Evolutionary conservation across 306 rosid genomes (phyloP).

Genomic region (Inga leiocalycina): DNA sequence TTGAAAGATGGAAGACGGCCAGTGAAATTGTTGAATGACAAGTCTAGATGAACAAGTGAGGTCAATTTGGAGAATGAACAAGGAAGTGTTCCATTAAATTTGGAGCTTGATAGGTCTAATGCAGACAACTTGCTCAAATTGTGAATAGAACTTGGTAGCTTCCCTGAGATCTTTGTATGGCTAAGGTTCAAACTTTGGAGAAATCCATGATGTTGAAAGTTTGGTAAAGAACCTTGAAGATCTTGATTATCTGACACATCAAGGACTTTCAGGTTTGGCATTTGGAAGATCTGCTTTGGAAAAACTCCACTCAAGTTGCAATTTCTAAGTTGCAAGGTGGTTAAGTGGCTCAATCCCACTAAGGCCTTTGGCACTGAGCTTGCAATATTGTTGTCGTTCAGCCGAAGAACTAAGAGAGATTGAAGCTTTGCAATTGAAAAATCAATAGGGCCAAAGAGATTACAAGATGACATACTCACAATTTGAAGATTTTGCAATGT

Average conservation of each 20-base stretch:
- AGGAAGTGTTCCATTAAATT: slow-evolving; percentile 41
- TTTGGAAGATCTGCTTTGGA: slow-evolving; percentile 38
- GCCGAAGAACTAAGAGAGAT: not conserved
- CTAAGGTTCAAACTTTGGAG: slow-evolving; percentile 3
- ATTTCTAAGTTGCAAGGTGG: not conserved
- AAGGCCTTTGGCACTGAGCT: slow-evolving; percentile 35
- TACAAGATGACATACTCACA: slow-evolving; percentile 43
- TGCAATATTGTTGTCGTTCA: slow-evolving; percentile 29
- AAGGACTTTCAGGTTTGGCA: slow-evolving; percentile 30
- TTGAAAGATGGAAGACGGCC: slow-evolving; percentile 48
- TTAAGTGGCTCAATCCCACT: slow-evolving; percentile 29
- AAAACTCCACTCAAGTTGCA: slow-evolving; percentile 33
- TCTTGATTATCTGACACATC: slow-evolving; percentile 32
- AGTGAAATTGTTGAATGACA: slow-evolving; percentile 38
- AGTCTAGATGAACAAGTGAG: slow-evolving; percentile 35
- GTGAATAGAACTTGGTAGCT: slow-evolving; percentile 18
- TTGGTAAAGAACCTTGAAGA: slow-evolving; percentile 41
- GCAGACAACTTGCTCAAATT: slow-evolving; percentile 32
- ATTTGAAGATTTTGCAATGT: slow-evolving; percentile 14
- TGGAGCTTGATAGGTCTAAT: slow-evolving; percentile 35
- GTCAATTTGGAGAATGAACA: slow-evolving; percentile 33
- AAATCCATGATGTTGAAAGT: slow-evolving; percentile 28
- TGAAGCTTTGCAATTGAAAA: slow-evolving; percentile 34
- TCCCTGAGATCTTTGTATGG: slow-evolving; percentile 38
- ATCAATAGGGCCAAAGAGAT: slow-evolving; percentile 46